These are phyloP conservation scores for Panicum hallii DNA, from an alignment of 202 grass and related monocot species.

Conservation along the genomic window DNA sequence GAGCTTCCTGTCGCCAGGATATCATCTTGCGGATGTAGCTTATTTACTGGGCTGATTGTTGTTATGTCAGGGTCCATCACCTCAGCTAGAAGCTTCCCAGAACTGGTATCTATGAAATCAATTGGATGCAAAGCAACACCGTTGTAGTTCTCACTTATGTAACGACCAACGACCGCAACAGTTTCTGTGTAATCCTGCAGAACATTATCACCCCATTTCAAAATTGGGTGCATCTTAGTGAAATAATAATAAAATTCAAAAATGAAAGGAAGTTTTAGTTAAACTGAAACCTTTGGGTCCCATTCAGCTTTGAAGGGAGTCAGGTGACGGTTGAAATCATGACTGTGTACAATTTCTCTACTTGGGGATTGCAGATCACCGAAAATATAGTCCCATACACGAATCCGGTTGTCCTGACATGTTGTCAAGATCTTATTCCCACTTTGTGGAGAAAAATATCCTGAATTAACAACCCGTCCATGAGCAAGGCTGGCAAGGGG, in stretches of 20 bases:
- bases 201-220: constrained; percentile 20
- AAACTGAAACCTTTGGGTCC: constrained; percentile 77
- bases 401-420: constrained; percentile 91
- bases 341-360: constrained; percentile 96
- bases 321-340: constrained; percentile 95
- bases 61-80: constrained; percentile 84
- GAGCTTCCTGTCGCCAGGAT: constrained; percentile 82
- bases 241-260: not conserved
- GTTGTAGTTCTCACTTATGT: constrained; percentile 94
- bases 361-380: constrained; percentile 77
- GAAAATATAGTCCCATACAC: constrained; percentile 97
- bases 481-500: constrained; percentile 77
- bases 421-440: constrained; percentile 93
- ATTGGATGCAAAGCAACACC: constrained; percentile 92
- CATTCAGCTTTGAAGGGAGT: constrained; percentile 97
- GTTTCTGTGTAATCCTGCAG: constrained; percentile 82
- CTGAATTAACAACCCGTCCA: constrained; percentile 88
- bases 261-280: not conserved
- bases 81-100: constrained; percentile 85
- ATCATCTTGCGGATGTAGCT: constrained; percentile 77
- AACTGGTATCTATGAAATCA: constrained; percentile 88
- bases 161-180: constrained; percentile 86
- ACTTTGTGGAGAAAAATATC: constrained; percentile 87
- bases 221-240: constrained; percentile 2
- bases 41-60: constrained; percentile 95